Conservation (phyloP, 495 filamentous ascomycete genomes). For the Letharia columbiana region DNA sequence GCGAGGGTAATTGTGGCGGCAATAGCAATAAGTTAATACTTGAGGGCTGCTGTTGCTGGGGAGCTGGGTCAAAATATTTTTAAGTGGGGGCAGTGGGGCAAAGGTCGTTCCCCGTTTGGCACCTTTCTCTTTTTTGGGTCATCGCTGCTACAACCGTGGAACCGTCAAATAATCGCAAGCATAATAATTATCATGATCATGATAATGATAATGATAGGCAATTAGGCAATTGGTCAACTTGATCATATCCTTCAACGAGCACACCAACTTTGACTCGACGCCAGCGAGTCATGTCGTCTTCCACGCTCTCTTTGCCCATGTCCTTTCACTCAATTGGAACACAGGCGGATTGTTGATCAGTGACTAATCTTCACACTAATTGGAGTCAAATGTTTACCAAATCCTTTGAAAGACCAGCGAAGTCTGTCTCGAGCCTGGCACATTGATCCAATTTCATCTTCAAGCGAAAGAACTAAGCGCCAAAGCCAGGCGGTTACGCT, state of each 20-base stretch:
- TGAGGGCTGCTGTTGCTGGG: not conserved
- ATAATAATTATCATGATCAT: too few species aligned
- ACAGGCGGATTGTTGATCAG: not conserved
- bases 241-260: not conserved
- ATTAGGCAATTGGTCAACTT: too few species aligned
- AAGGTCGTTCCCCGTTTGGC: not conserved
- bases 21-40: not conserved
- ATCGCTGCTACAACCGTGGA: too few species aligned
- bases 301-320: too few species aligned
- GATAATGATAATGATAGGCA: too few species aligned
- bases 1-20: not conserved
- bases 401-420: not conserved
- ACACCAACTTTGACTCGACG: not conserved
- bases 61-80: not conserved
- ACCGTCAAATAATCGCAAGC: too few species aligned
- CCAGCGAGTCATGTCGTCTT: not conserved
- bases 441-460: not conserved
- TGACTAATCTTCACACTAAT: conserved; percentile 5
- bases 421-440: conserved; percentile 2
- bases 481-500: not conserved
- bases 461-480: not conserved
- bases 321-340: not conserved
- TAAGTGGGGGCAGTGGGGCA: not conserved
- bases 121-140: not conserved
- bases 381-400: conserved; percentile 1